phyloP scores from a whole-genome alignment of 768 basidiomycete genomes.

The Xanthoconium stramineum region DNA sequence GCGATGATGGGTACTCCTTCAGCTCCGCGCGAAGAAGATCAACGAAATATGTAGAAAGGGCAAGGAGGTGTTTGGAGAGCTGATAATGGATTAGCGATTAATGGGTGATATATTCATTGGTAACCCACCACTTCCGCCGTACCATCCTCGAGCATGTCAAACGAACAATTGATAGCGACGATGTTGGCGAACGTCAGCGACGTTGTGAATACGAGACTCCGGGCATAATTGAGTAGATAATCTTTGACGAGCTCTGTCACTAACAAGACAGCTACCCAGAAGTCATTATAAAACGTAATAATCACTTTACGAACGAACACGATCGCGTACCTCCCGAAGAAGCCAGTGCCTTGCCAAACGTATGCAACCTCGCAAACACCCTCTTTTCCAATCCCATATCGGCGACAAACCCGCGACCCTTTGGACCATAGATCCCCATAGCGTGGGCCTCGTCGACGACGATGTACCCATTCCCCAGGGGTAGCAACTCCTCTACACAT shows the following conservation, averaged over 20 bases:
- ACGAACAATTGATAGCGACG: conserved; percentile 70
- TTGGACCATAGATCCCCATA: conserved; percentile 82
- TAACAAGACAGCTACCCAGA: conserved; percentile 66
- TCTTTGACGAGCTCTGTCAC: conserved; percentile 69
- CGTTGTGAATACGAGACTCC: conserved; percentile 90
- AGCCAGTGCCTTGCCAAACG: conserved; percentile 90
- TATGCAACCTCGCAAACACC: conserved; percentile 78
- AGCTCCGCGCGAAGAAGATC: conserved; percentile 31
- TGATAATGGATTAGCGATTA: conserved; percentile 28
- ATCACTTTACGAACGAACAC: neutral
- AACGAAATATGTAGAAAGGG: conserved; percentile 31
- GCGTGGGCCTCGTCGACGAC: conserved; percentile 94
- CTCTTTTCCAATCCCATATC: conserved; percentile 65
- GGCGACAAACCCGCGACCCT: conserved; percentile 73
- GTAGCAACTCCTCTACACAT: conserved; percentile 58
- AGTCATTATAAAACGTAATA: neutral
- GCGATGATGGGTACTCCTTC: conserved; percentile 23
- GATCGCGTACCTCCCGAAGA: conserved; percentile 72
- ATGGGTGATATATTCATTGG: neutral
- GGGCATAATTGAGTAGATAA: conserved; percentile 89
- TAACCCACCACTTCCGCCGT: conserved; percentile 49
- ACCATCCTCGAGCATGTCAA: conserved; percentile 73
- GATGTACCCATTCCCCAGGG: conserved; percentile 62
- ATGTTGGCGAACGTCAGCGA: conserved; percentile 75
- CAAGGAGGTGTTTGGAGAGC: conserved; percentile 24